These are phyloP conservation scores for Colletotrichum aenigma DNA, from an alignment of 2,329 filamentous ascomycete genomes.

Conservation along the genomic window DNA sequence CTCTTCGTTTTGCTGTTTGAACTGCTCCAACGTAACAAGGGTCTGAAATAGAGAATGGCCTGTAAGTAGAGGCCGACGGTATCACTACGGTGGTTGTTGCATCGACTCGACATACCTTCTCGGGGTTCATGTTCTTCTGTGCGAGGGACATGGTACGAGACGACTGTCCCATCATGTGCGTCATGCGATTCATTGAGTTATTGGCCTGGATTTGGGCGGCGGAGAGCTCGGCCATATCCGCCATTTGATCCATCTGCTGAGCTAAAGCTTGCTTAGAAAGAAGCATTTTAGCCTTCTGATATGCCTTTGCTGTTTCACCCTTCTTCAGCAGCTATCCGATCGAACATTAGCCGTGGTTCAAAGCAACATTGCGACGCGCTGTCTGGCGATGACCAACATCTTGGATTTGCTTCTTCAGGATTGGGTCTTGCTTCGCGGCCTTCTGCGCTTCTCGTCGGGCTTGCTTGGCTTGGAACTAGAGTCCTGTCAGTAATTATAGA, in stretches of 20 bases:
- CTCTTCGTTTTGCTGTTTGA: constrained; percentile 66
- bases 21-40: constrained; percentile 64
- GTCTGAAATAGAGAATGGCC: constrained; percentile 40
- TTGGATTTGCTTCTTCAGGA: constrained; percentile 67
- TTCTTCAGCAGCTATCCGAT: constrained; percentile 56
- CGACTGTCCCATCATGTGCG: constrained; percentile 65
- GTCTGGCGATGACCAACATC: constrained; percentile 35
- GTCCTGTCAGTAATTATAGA: not conserved
- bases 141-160: constrained; percentile 63
- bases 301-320: constrained; percentile 66
- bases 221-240: constrained; percentile 66
- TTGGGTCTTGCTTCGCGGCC: constrained; percentile 63
- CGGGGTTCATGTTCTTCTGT: constrained; percentile 63
- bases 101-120: constrained; percentile 45
- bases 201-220: constrained; percentile 68
- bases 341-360: not conserved
- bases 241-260: constrained; percentile 67
- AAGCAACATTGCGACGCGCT: not conserved
- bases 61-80: not conserved
- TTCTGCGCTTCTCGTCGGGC: constrained; percentile 65
- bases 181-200: constrained; percentile 70
- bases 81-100: not conserved
- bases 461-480: constrained; percentile 65
- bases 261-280: constrained; percentile 66
- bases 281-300: constrained; percentile 67